phyloP scores from a whole-genome alignment of 2,329 filamentous ascomycete genomes.

The Sphaerulina vaccinii region DNA sequence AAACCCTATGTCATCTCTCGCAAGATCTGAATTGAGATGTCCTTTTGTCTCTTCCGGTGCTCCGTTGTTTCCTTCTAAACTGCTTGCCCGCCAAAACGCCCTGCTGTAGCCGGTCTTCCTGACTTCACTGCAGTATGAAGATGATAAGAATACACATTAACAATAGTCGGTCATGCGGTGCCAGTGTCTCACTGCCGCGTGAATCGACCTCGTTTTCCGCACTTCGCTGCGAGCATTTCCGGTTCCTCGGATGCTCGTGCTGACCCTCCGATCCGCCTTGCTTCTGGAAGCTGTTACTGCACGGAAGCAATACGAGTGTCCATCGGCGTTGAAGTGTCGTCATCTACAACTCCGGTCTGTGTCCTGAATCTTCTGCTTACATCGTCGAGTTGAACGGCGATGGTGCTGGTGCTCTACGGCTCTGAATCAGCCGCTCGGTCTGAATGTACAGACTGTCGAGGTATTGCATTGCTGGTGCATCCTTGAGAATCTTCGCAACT shows the following conservation, averaged over 20 bases:
- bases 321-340: neutral
- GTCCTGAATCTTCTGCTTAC: constrained; percentile 8
- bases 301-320: no score
- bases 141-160: constrained; percentile 12
- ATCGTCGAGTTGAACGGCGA: constrained; percentile 24
- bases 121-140: neutral
- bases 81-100: neutral
- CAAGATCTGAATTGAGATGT: neutral
- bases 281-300: neutral
- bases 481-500: constrained; percentile 82
- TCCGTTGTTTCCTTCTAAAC: constrained; percentile 4
- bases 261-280: no score
- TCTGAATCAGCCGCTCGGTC: constrained; percentile 74
- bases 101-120: neutral
- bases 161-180: neutral
- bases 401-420: constrained; percentile 27
- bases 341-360: constrained; percentile 7
- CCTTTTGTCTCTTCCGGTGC: neutral
- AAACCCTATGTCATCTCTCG: constrained; percentile 7
- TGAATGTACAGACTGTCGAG: constrained; percentile 78
- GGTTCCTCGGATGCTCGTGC: no score
- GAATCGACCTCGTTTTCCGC: neutral
- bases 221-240: no score
- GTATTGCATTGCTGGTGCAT: constrained; percentile 78
- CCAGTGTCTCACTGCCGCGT: neutral